Evolutionary conservation across 768 basidiomycete genomes (phyloP).

Genomic region (Exidia glandulosa): DNA sequence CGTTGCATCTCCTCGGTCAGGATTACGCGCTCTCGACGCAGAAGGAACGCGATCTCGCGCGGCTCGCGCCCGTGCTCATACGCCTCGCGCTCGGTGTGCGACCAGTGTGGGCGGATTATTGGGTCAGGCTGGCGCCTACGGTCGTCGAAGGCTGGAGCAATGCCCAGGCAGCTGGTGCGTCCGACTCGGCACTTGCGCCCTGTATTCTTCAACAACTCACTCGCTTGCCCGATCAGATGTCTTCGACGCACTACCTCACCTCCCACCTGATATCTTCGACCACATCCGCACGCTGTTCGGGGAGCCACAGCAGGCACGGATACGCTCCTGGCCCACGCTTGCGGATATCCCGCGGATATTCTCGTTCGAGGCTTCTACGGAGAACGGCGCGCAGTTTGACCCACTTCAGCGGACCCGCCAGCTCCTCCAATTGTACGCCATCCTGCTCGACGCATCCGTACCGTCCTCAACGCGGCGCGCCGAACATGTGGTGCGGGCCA

Average conservation of each 20-base stretch:
- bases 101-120: constrained; percentile 87
- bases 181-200: neutral
- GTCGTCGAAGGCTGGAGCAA: constrained; percentile 51
- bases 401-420: neutral
- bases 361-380: constrained; percentile 1
- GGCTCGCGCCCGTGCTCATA: constrained; percentile 45
- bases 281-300: neutral
- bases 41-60: constrained; percentile 48
- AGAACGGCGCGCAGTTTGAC: constrained; percentile 4
- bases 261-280: neutral
- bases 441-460: constrained; percentile 8
- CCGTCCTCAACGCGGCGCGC: constrained; percentile 30
- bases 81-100: constrained; percentile 36
- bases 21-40: constrained; percentile 25
- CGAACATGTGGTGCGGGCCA: constrained; percentile 46
- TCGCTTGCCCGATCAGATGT: neutral
- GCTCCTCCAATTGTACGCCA: constrained; percentile 7
- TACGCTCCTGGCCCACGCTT: neutral
- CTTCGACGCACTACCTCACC: neutral
- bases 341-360: neutral
- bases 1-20: constrained; percentile 68
- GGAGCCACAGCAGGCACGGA: neutral
- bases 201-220: neutral
- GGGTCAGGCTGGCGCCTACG: constrained; percentile 71
- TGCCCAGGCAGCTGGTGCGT: constrained; percentile 28